Conservation (phyloP, 2,329 filamentous ascomycete genomes). For the Hymenoscyphus scutula region DNA sequence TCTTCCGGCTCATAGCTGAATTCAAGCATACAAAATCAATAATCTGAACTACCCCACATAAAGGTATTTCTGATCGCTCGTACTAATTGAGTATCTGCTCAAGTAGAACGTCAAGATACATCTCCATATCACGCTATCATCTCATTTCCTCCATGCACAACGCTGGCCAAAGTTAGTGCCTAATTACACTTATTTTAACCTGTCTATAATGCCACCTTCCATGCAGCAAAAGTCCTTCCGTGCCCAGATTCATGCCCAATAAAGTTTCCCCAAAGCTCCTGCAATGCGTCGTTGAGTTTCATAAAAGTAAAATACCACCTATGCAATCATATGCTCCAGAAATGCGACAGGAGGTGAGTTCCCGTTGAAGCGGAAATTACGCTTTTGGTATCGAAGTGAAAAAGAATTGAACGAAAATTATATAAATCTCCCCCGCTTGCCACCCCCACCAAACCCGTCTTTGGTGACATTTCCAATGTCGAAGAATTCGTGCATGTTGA, state of each 20-base stretch:
- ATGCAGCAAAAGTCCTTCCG: slow-evolving; percentile 9
- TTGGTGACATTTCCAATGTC: slow-evolving; percentile 66
- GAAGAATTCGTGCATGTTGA: slow-evolving; percentile 74
- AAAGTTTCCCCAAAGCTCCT: slow-evolving; percentile 13
- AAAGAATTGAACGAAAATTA: slow-evolving; percentile 22
- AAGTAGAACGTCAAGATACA: slow-evolving; percentile 1
- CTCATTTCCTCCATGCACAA: slow-evolving; percentile 1
- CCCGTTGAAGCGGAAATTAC: not conserved
- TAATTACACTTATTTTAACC: slow-evolving; percentile 5
- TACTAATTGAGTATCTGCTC: slow-evolving; percentile 3
- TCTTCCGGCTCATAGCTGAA: no score
- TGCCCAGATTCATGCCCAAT: slow-evolving; percentile 1
- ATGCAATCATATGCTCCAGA: slow-evolving; percentile 15
- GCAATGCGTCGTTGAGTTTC: slow-evolving; percentile 20
- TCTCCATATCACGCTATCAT: not conserved
- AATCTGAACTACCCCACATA: no score
- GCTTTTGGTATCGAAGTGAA: slow-evolving; percentile 18
- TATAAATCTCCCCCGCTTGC: slow-evolving; percentile 37
- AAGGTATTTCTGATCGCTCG: not conserved
- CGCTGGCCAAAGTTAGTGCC: not conserved
- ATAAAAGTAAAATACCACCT: slow-evolving; percentile 16
- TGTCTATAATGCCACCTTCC: slow-evolving; percentile 14
- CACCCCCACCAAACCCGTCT: slow-evolving; percentile 45
- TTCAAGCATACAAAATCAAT: no score
- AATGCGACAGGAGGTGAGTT: not conserved